These are phyloP conservation scores for Kwoniella sp. DNA, from an alignment of 768 basidiomycete species.

Conservation along the genomic window DNA sequence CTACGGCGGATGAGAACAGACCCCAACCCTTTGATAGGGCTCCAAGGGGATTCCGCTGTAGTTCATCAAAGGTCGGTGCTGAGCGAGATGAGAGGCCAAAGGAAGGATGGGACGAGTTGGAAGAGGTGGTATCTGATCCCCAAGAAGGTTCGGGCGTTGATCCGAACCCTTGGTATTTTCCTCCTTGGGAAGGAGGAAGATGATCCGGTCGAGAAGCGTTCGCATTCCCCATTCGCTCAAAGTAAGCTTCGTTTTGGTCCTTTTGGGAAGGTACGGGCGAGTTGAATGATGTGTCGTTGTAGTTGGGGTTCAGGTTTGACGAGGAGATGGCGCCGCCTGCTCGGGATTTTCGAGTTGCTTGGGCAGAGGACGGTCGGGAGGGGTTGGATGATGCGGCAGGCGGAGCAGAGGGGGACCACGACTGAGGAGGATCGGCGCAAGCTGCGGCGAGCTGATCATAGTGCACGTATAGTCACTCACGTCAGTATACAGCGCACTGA, in stretches of 20 bases:
- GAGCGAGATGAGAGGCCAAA: slow-evolving; percentile 74
- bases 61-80: slow-evolving; percentile 74
- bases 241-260: slow-evolving; percentile 82
- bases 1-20: slow-evolving; percentile 80
- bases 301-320: slow-evolving; percentile 60
- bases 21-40: slow-evolving; percentile 95
- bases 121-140: slow-evolving; percentile 49
- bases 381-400: slow-evolving; percentile 62
- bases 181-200: slow-evolving; percentile 86
- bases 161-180: slow-evolving; percentile 90
- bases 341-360: slow-evolving; percentile 85
- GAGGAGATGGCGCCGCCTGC: slow-evolving; percentile 62
- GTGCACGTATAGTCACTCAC: too few relatives aligned
- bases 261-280: slow-evolving; percentile 48
- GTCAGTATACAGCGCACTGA: too few relatives aligned
- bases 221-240: slow-evolving; percentile 75
- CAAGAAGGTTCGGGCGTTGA: slow-evolving; percentile 67
- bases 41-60: slow-evolving; percentile 81
- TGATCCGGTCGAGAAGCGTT: slow-evolving; percentile 77
- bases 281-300: slow-evolving; percentile 59
- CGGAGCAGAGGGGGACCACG: slow-evolving; percentile 77
- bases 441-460: slow-evolving; percentile 74
- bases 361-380: slow-evolving; percentile 70
- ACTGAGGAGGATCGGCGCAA: slow-evolving; percentile 65
- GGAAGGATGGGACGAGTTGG: slow-evolving; percentile 65